A percentile compares a stretch with the other conserved stretches of the same genome.
These are phyloP conservation scores for Calycina herbarum DNA, from an alignment of 2,329 filamentous ascomycete genomes.

Conservation along the genomic window DNA sequence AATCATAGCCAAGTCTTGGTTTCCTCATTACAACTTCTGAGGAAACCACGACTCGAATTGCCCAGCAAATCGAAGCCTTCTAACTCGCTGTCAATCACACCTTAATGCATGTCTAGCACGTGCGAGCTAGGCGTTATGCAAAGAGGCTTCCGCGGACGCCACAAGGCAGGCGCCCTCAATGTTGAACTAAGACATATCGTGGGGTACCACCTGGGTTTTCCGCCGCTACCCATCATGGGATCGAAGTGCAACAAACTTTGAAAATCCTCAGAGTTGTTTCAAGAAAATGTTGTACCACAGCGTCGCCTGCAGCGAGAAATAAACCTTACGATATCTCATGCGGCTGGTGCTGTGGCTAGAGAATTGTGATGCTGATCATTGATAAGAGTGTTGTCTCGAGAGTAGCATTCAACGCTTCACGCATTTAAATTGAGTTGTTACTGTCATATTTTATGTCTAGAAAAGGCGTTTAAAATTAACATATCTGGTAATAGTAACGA, in stretches of 20 bases:
- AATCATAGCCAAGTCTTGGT: not conserved
- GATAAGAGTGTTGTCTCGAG: not conserved
- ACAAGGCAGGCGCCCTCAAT: not conserved
- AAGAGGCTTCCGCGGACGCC: conserved; percentile 1
- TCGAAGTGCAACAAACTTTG: no score
- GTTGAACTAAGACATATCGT: not conserved
- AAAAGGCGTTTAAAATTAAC: no score
- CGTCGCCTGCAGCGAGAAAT: no score
- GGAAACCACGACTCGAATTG: not conserved
- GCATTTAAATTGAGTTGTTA: no score
- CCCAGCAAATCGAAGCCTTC: not conserved
- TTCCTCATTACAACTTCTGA: not conserved
- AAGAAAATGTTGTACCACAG: not conserved
- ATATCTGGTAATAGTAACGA: no score
- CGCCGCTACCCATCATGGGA: not conserved
- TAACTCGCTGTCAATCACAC: not conserved
- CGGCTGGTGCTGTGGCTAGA: not conserved
- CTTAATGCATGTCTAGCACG: not conserved
- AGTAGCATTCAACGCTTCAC: no score
- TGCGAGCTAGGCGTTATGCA: not conserved
- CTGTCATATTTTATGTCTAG: no score
- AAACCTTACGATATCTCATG: not conserved
- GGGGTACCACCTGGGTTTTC: not conserved
- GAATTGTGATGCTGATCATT: not conserved
- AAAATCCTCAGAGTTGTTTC: not conserved